Evolutionary conservation across 208 protist species (phyloP).

Genomic region (Phytomonas sp.): DNA sequence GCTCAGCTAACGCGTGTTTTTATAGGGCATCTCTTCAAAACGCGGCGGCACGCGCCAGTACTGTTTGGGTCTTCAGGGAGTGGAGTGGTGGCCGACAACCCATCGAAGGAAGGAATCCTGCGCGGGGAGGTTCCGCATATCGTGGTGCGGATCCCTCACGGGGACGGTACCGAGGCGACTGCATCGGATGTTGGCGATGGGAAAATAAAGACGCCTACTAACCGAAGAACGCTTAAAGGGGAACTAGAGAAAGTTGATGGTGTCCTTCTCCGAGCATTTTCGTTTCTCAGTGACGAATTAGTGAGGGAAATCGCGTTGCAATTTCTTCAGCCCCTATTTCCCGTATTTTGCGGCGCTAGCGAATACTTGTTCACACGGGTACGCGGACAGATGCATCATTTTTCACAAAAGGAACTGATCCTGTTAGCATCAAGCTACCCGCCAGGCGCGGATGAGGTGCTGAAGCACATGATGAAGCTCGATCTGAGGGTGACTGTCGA

Average conservation of each 20-base stretch:
- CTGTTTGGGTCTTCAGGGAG: background rate
- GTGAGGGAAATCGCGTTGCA: background rate
- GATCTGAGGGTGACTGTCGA: constrained; percentile 54
- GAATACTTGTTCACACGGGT: background rate
- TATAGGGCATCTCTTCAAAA: background rate
- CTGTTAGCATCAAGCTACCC: constrained; percentile 45
- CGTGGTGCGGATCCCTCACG: background rate
- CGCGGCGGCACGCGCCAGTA: background rate
- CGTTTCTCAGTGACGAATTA: background rate
- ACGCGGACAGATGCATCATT: background rate
- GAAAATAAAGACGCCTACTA: background rate
- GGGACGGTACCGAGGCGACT: background rate
- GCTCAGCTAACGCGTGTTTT: background rate
- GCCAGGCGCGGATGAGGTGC: constrained; percentile 21
- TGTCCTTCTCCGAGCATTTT: background rate
- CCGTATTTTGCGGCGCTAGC: background rate
- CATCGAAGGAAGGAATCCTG: background rate
- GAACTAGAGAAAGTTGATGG: background rate
- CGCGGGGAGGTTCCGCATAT: background rate
- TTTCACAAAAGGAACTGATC: constrained; percentile 36
- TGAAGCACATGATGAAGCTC: constrained; percentile 24
- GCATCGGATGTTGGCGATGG: background rate
- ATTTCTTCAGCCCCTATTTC: background rate
- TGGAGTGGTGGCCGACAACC: background rate
- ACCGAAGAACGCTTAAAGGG: background rate